Base-by-base conservation (phyloP, 495 filamentous ascomycete species). In the Hypoxylon perforatum region DNA sequence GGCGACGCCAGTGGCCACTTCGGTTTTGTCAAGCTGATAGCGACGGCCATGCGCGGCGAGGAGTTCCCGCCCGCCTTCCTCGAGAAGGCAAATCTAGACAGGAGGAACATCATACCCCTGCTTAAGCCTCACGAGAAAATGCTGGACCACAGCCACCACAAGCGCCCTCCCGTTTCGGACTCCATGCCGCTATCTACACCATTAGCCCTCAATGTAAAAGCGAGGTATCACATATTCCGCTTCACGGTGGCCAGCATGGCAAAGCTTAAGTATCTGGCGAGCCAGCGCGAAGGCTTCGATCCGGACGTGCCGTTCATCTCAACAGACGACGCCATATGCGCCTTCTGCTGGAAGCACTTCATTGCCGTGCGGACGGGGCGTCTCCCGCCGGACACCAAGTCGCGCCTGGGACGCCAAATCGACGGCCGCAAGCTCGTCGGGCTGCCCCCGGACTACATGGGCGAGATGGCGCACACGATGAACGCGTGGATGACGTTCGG, bases 261-360 rank as follows among this genome's bases (percentile, higher is more conserved):
- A 2, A 77, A 89, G 90, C 58, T 92, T 86, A 0, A 88, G 87
- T 67, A 89, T 84, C 65, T 90, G 84, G 7, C 86, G 86, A 46
- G 73, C 78, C 17, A 90, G 75, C 76, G 88, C 89, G 58, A 91
- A 60, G 10, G 86, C 86, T 69, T 90, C 85, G 71, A 90, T 87
- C 87, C 87, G 1, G 25, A 44, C 8, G 61, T 65, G 2, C 52
- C 54, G 0, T 71, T 58, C 49, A 71, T 77, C 42, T 72, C 74
- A 1, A 61, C 61, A 0, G 47, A 70, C 51, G 74, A 77, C 49
- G 71, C 71, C 2, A 10, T 77, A 11, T 63, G 38, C 9, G 72
- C 72, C 4, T 70, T 74, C 44, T 63, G 44, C 56, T 84, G 79
- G 81, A 63, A 80, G 56, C 65, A 72, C 9, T 19, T 81, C 4